Conservation (phyloP, 345 rosid species). For the Triadica sebifera region DNA sequence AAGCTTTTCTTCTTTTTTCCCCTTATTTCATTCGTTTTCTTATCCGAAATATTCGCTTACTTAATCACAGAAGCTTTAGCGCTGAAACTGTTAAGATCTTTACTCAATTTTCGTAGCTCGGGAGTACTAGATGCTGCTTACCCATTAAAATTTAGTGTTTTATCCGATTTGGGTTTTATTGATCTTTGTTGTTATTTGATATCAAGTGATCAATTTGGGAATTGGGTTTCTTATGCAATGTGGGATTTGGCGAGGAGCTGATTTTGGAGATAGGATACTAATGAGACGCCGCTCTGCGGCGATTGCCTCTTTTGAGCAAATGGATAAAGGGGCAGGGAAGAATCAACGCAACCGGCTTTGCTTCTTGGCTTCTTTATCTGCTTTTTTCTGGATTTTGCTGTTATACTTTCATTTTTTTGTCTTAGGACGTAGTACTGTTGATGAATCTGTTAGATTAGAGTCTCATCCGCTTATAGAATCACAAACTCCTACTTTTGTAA, state of each 20-base stretch:
- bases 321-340: slow-evolving; percentile 63
- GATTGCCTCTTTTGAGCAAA: slow-evolving; percentile 36
- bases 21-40: neutral
- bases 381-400: slow-evolving; percentile 62
- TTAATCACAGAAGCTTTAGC: neutral
- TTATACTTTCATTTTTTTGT: slow-evolving; percentile 68
- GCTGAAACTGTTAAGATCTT: slow-evolving; percentile 12
- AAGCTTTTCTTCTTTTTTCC: neutral
- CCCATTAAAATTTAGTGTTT: neutral
- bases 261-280: slow-evolving; percentile 10
- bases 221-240: slow-evolving; percentile 13
- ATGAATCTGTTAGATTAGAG: slow-evolving; percentile 35
- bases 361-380: slow-evolving; percentile 48
- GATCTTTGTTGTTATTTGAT: neutral
- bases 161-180: neutral
- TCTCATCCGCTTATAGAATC: slow-evolving; percentile 24
- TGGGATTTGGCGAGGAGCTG: neutral
- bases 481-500: slow-evolving; percentile 26
- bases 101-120: neutral
- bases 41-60: neutral
- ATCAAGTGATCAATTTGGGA: slow-evolving; percentile 10
- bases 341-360: slow-evolving; percentile 53
- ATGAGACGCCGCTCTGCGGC: slow-evolving; percentile 73
- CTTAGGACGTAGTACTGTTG: slow-evolving; percentile 35
- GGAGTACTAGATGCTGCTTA: neutral